These are phyloP conservation scores for Salix udensis DNA, from an alignment of 345 rosid species.

Conservation along the genomic window DNA sequence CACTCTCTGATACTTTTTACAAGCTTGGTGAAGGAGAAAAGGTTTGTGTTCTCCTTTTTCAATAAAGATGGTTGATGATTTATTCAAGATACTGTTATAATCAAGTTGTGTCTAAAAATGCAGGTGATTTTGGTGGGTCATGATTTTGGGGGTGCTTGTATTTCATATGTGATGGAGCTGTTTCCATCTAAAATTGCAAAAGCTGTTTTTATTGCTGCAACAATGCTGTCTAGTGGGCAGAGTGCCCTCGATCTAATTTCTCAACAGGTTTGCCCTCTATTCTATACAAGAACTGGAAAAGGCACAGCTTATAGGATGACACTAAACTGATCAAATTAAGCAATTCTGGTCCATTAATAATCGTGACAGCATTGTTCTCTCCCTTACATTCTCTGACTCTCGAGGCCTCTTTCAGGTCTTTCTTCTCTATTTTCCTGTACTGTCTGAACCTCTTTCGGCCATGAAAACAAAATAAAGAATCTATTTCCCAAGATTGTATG, in stretches of 20 bases:
- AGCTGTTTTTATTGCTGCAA: constrained; percentile 42
- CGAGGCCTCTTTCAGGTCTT: not conserved
- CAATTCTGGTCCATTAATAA: not conserved
- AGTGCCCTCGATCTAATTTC: constrained; percentile 36
- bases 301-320: not conserved
- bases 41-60: constrained; percentile 16
- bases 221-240: constrained; percentile 38
- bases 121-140: constrained; percentile 49
- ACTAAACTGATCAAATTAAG: not conserved
- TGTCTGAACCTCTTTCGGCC: not conserved
- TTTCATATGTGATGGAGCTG: constrained; percentile 44
- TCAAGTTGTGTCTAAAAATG: not conserved
- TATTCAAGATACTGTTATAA: not conserved
- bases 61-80: not conserved
- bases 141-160: constrained; percentile 46
- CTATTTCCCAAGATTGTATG: not conserved
- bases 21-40: constrained; percentile 29
- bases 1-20: constrained; percentile 29
- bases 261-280: constrained; percentile 31
- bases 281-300: not conserved
- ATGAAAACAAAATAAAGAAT: not conserved
- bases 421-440: not conserved
- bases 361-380: not conserved
- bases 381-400: not conserved
- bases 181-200: constrained; percentile 40